A percentile compares a stretch with the other conserved stretches of the same genome.
Evolutionary conservation across 495 filamentous ascomycete genomes (phyloP).

Genomic region (Aspergillus ellipticus): DNA sequence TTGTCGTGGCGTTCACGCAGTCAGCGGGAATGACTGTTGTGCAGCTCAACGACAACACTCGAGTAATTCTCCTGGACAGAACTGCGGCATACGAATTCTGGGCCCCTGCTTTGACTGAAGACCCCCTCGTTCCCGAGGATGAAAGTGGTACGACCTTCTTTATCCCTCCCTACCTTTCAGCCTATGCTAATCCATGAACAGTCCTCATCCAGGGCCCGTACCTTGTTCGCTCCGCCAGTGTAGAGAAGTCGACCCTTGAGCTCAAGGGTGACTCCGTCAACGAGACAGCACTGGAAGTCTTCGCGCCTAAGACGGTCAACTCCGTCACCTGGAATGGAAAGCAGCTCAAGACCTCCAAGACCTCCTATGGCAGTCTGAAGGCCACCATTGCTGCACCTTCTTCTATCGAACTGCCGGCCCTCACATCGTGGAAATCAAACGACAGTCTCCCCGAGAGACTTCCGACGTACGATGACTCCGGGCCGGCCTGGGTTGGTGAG

Average conservation of each 20-base stretch:
- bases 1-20: slow-evolving; percentile 43
- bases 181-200: background rate
- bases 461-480: slow-evolving; percentile 56
- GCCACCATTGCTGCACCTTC: slow-evolving; percentile 41
- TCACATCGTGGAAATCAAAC: slow-evolving; percentile 60
- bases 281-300: slow-evolving; percentile 57
- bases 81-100: slow-evolving; percentile 52
- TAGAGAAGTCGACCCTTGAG: slow-evolving; percentile 44
- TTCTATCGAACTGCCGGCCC: slow-evolving; percentile 47
- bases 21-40: slow-evolving; percentile 44
- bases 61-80: slow-evolving; percentile 50
- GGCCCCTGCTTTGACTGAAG: slow-evolving; percentile 50
- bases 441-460: slow-evolving; percentile 68
- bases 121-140: slow-evolving; percentile 45
- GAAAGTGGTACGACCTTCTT: slow-evolving; percentile 34
- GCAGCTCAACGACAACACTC: slow-evolving; percentile 38
- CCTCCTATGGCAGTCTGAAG: slow-evolving; percentile 46
- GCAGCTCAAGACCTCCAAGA: slow-evolving; percentile 29
- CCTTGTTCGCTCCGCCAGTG: slow-evolving; percentile 58
- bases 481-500: slow-evolving; percentile 52
- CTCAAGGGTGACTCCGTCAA: slow-evolving; percentile 63
- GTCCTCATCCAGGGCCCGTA: slow-evolving; percentile 61
- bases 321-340: slow-evolving; percentile 56
- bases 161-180: background rate
- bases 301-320: slow-evolving; percentile 48